phyloP scores from a whole-genome alignment of 2,329 filamentous ascomycete genomes.

The Raffaelea arxii region DNA sequence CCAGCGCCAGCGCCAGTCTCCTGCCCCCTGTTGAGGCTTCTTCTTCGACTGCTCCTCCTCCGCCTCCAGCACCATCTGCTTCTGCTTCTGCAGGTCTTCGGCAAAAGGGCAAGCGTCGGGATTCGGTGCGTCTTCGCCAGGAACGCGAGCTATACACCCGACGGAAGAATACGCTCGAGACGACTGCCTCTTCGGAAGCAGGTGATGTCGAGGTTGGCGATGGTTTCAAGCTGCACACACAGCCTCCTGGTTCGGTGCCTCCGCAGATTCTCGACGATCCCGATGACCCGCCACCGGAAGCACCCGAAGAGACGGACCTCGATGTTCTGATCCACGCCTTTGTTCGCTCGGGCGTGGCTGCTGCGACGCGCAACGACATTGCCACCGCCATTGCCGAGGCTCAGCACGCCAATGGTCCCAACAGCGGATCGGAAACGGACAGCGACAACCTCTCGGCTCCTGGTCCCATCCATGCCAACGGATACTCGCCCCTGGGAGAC shows the following conservation, averaged over 20 bases:
- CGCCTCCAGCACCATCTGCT: too few species aligned
- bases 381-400: conserved; percentile 55
- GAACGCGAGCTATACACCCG: conserved; percentile 86
- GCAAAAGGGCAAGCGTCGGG: conserved; percentile 59
- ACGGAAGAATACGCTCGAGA: conserved; percentile 56
- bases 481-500: conserved; percentile 27
- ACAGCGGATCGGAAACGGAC: conserved; percentile 25
- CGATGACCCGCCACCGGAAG: conserved; percentile 51
- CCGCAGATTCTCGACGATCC: conserved; percentile 60
- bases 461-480: background rate
- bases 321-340: conserved; percentile 74
- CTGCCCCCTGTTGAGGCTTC: conserved; percentile 42
- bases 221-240: conserved; percentile 41
- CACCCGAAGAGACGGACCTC: conserved; percentile 61
- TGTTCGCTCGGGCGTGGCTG: conserved; percentile 65
- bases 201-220: conserved; percentile 42
- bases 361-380: conserved; percentile 69
- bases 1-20: conserved; percentile 13
- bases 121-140: conserved; percentile 77
- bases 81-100: conserved; percentile 42
- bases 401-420: conserved; percentile 55
- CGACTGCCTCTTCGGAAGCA: conserved; percentile 51
- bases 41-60: conserved; percentile 32
- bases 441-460: background rate
- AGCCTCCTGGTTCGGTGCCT: conserved; percentile 32